Evolutionary conservation across 1,284 basidiomycete species (phyloP).

Genomic region (Clitocybe nebularis): DNA sequence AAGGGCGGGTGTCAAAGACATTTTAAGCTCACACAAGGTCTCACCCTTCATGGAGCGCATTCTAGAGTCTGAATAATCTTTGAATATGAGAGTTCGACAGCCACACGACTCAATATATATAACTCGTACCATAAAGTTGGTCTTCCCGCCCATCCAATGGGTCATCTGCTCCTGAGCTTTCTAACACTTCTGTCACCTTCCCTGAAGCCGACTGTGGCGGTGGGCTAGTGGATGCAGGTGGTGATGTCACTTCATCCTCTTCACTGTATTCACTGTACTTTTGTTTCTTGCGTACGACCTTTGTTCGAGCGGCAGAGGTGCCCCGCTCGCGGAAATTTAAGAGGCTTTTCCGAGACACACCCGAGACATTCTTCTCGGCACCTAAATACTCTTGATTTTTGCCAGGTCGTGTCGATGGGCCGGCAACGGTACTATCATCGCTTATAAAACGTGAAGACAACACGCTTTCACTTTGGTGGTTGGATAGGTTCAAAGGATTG

Average conservation of each 20-base stretch:
- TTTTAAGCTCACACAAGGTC: not conserved
- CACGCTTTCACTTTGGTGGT: not conserved
- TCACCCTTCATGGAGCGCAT: not conserved
- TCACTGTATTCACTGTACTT: not conserved
- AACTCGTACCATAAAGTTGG: not conserved
- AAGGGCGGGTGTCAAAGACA: not conserved
- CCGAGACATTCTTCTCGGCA: not conserved
- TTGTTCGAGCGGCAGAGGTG: not conserved
- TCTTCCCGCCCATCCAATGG: not conserved
- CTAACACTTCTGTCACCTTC: not conserved
- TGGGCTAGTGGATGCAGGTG: conserved; percentile 3
- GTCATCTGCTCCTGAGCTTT: not conserved
- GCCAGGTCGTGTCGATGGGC: not conserved
- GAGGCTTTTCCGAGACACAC: not conserved
- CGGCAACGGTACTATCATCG: not conserved
- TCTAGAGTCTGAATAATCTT: conserved; percentile 2
- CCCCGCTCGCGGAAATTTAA: not conserved
- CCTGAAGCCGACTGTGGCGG: not conserved
- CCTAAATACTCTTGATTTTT: not conserved
- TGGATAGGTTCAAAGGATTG: not conserved
- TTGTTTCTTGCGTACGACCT: not conserved
- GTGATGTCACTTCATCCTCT: conserved; percentile 1
- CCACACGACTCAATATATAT: not conserved
- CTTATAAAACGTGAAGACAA: not conserved
- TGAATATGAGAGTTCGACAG: not conserved